Evolutionary conservation across 2,329 filamentous ascomycete species (phyloP).

Genomic region (Hypoxylon sp.): DNA sequence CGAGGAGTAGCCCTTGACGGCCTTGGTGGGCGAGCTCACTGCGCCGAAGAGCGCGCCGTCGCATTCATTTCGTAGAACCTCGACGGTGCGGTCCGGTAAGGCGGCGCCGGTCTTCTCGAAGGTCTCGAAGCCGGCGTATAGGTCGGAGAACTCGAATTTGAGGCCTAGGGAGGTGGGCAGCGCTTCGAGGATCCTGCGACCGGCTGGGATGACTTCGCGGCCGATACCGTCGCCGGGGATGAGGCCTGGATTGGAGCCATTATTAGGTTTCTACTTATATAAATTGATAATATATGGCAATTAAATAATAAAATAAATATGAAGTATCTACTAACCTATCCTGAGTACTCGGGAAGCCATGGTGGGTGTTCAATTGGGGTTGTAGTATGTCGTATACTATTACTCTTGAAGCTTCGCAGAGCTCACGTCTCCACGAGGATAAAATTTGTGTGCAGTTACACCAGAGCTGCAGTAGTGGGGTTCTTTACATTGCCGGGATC

Average conservation of each 20-base stretch:
- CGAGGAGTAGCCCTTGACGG: conserved; percentile 95
- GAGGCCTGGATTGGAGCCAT: conserved; percentile 72
- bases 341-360: conserved; percentile 77
- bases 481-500: conserved; percentile 41
- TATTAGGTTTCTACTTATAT: not conserved
- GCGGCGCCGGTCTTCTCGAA: conserved; percentile 92
- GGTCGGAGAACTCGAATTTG: conserved; percentile 94
- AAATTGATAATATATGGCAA: not conserved
- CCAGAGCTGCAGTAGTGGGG: conserved; percentile 28
- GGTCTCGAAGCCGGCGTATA: conserved; percentile 92
- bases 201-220: conserved; percentile 96
- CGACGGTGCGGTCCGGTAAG: conserved; percentile 90
- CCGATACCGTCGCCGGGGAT: conserved; percentile 99
- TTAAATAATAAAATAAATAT: conserved; percentile 1
- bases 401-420: conserved; percentile 36
- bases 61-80: conserved; percentile 90
- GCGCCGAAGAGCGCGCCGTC: conserved; percentile 97
- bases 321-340: conserved; percentile 69
- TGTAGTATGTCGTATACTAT: not conserved
- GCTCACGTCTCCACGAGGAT: conserved; percentile 10
- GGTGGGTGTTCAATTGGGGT: conserved; percentile 55
- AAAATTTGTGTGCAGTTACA: conserved; percentile 32
- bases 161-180: conserved; percentile 91
- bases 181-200: conserved; percentile 91
- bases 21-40: conserved; percentile 89